Percentiles rank a stretch among this genome's conserved stretches.
These are phyloP conservation scores for Chloris gayana DNA, from an alignment of 176 grass and related monocot species.

Conservation along the genomic window DNA sequence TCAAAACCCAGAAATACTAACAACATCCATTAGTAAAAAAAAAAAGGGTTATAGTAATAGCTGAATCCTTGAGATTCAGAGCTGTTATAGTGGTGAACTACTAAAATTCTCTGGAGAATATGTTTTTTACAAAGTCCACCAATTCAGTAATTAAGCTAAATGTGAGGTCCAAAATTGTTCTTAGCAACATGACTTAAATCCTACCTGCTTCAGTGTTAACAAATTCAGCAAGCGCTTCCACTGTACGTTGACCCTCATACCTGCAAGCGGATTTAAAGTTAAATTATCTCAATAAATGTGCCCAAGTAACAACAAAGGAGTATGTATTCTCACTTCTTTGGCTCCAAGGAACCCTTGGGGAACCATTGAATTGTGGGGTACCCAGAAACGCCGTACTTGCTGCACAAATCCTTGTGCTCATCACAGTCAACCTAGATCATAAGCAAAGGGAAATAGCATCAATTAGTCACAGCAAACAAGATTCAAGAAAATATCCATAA, in stretches of 20 bases:
- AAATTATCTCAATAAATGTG: background rate
- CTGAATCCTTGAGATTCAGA: background rate
- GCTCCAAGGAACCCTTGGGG: constrained; percentile 91
- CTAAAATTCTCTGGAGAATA: background rate
- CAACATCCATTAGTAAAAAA: constrained; percentile 6
- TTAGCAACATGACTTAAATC: background rate
- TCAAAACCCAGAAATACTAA: background rate
- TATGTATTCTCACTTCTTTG: constrained; percentile 75
- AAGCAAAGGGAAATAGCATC: constrained; percentile 16
- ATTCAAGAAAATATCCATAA: background rate
- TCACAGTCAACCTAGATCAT: constrained; percentile 95
- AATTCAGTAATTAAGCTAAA: background rate
- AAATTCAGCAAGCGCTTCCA: constrained; percentile 83
- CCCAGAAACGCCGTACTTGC: constrained; percentile 94
- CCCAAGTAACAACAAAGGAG: background rate
- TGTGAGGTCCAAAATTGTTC: constrained; percentile 16
- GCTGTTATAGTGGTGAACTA: background rate
- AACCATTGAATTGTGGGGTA: constrained; percentile 99
- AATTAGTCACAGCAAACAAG: background rate
- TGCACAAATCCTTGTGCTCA: constrained; percentile 89
- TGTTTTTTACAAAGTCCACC: background rate
- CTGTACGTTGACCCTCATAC: constrained; percentile 81
- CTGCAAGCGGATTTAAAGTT: constrained; percentile 37
- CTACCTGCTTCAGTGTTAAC: constrained; percentile 96
- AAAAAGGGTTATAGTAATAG: constrained; percentile 7